Percentiles rank a stretch among this genome's conserved stretches.
These are phyloP conservation scores for Naganishia friedmannii DNA, from an alignment of 768 basidiomycete species.

Conservation along the genomic window DNA sequence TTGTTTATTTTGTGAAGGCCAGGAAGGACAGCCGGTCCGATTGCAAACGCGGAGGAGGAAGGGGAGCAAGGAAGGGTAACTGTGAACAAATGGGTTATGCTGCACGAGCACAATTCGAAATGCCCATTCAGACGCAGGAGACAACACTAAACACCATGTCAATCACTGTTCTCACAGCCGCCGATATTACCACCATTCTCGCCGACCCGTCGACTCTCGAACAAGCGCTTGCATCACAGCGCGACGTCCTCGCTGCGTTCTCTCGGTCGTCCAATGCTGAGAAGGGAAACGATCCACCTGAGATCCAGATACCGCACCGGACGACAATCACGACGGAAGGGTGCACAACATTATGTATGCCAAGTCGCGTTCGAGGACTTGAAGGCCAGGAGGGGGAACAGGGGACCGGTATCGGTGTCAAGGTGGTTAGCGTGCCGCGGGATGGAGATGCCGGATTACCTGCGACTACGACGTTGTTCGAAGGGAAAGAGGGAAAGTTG, in stretches of 20 bases:
- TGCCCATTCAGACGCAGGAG: too few species aligned
- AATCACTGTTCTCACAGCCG: slow-evolving; percentile 14
- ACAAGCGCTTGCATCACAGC: slow-evolving; percentile 11
- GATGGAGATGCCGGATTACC: slow-evolving; percentile 63
- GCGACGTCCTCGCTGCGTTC: slow-evolving; percentile 2
- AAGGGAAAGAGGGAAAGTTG: slow-evolving; percentile 67
- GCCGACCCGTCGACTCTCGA: background rate
- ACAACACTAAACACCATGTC: too few species aligned
- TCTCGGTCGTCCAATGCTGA: slow-evolving; percentile 36
- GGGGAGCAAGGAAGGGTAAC: too few species aligned
- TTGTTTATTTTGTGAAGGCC: too few species aligned
- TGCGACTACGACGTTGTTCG: slow-evolving; percentile 70
- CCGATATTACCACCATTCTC: slow-evolving; percentile 1
- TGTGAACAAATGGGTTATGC: too few species aligned
- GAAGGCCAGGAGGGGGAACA: slow-evolving; percentile 33
- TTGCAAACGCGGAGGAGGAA: too few species aligned
- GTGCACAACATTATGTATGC: slow-evolving; percentile 78
- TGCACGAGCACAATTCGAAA: too few species aligned
- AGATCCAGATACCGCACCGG: slow-evolving; percentile 61
- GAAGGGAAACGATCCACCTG: slow-evolving; percentile 20
- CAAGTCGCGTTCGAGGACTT: slow-evolving; percentile 60
- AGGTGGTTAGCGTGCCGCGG: slow-evolving; percentile 74
- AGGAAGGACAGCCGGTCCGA: too few species aligned
- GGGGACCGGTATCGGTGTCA: slow-evolving; percentile 58
- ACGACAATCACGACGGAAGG: slow-evolving; percentile 58